Evolutionary conservation across 2,329 filamentous ascomycete genomes (phyloP).

Genomic region (Pseudocercospora eumusae): DNA sequence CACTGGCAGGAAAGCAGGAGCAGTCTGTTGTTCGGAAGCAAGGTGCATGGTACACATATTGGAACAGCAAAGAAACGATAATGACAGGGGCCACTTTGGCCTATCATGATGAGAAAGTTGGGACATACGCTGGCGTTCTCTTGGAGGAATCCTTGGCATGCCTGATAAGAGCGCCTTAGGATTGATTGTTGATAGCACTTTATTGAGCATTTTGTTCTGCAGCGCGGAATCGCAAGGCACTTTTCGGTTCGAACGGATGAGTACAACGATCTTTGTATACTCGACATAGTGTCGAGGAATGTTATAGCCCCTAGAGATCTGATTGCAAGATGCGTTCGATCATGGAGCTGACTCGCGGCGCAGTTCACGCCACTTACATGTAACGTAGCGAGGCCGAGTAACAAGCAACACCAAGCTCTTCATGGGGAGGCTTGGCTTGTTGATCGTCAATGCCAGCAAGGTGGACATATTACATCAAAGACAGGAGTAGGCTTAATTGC

Average conservation of each 20-base stretch:
- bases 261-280: neutral
- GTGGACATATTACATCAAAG: neutral
- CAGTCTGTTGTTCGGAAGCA: slow-evolving; percentile 92
- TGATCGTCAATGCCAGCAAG: neutral
- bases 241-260: neutral
- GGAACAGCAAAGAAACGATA: slow-evolving; percentile 70
- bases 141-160: neutral
- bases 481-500: neutral
- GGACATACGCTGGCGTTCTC: neutral
- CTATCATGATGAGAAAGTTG: neutral
- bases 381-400: neutral
- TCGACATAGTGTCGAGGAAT: neutral
- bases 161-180: neutral
- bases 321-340: too few species aligned
- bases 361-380: neutral
- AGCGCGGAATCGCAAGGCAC: neutral
- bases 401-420: neutral
- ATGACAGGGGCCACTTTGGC: neutral
- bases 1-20: slow-evolving; percentile 92
- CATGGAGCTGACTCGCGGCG: neutral
- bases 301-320: neutral
- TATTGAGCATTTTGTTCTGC: neutral
- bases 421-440: neutral
- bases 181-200: neutral
- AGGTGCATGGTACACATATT: slow-evolving; percentile 88